Conservation (phyloP, 176 grass and related monocot species). For the Tillandsia fasciculata region DNA sequence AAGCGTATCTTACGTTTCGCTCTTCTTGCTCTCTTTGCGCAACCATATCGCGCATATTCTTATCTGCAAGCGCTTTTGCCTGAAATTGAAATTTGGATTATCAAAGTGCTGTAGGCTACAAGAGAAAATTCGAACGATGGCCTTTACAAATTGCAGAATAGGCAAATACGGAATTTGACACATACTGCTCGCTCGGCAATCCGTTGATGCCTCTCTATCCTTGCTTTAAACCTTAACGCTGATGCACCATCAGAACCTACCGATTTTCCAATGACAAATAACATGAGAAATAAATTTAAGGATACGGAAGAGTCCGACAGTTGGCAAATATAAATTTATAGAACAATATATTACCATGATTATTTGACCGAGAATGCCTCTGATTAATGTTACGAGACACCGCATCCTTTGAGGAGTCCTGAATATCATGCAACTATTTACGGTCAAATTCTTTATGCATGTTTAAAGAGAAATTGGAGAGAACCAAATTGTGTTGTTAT, state of each 20-base stretch:
- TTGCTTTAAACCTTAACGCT: slow-evolving; percentile 18
- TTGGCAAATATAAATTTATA: not conserved
- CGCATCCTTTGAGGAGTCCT: not conserved
- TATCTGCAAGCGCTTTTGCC: slow-evolving; percentile 70
- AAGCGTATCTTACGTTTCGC: slow-evolving; percentile 36
- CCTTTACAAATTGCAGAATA: slow-evolving; percentile 1
- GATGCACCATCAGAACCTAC: slow-evolving; percentile 1
- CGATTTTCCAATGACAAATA: not conserved
- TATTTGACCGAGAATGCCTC: slow-evolving; percentile 1
- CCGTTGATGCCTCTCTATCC: slow-evolving; percentile 14
- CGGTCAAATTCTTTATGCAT: not conserved
- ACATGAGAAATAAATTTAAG: not conserved
- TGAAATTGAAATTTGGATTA: slow-evolving; percentile 18
- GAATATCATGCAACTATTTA: not conserved
- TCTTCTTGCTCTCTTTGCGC: slow-evolving; percentile 61
- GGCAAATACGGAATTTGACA: not conserved
- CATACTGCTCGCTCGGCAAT: slow-evolving; percentile 20
- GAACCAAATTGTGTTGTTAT: not conserved
- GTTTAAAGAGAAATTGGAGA: not conserved
- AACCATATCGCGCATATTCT: slow-evolving; percentile 60
- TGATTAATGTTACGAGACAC: not conserved
- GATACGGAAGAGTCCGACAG: not conserved
- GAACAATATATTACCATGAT: slow-evolving; percentile 6
- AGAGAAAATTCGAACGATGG: slow-evolving; percentile 18
- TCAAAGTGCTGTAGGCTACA: not conserved